Conservation (phyloP, 2,329 filamentous ascomycete species). For the Neocatenulostroma microsporum region DNA sequence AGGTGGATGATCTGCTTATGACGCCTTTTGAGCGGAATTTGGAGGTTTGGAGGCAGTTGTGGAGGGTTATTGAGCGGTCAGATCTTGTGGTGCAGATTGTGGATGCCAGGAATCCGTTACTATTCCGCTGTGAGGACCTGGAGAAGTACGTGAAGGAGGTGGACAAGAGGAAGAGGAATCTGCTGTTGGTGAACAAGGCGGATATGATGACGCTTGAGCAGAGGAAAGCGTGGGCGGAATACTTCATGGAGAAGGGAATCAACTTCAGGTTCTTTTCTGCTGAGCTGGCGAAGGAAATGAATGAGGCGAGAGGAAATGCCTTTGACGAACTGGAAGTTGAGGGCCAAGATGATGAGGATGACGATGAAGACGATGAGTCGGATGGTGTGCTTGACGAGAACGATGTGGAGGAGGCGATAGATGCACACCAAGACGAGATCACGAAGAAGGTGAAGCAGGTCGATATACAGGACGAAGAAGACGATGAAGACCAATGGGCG, state of each 20-base stretch:
- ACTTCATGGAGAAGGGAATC: slow-evolving; percentile 73
- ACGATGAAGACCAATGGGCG: slow-evolving; percentile 34
- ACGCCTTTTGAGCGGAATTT: slow-evolving; percentile 96
- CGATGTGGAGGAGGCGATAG: slow-evolving; percentile 33
- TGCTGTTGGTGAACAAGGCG: slow-evolving; percentile 94
- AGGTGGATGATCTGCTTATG: slow-evolving; percentile 90
- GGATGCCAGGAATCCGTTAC: slow-evolving; percentile 85
- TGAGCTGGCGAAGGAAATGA: slow-evolving; percentile 78
- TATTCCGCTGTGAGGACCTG: slow-evolving; percentile 90
- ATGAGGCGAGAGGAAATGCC: slow-evolving; percentile 59
- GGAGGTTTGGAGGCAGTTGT: slow-evolving; percentile 95
- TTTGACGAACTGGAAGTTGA: slow-evolving; percentile 48
- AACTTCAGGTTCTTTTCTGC: slow-evolving; percentile 96
- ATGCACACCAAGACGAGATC: slow-evolving; percentile 43
- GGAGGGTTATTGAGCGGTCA: slow-evolving; percentile 94
- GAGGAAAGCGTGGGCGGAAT: slow-evolving; percentile 73
- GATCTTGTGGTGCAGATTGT: slow-evolving; percentile 97
- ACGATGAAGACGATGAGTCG: slow-evolving; percentile 38
- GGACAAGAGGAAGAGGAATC: slow-evolving; percentile 76
- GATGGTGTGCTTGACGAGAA: slow-evolving; percentile 31
- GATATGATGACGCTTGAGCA: slow-evolving; percentile 96
- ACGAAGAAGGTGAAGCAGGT: slow-evolving; percentile 40
- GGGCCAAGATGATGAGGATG: slow-evolving; percentile 36
- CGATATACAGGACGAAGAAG: slow-evolving; percentile 36
- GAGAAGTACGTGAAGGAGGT: slow-evolving; percentile 93